These are phyloP conservation scores for Raffaelea arxii DNA, from an alignment of 2,329 filamentous ascomycete genomes.

Conservation along the genomic window DNA sequence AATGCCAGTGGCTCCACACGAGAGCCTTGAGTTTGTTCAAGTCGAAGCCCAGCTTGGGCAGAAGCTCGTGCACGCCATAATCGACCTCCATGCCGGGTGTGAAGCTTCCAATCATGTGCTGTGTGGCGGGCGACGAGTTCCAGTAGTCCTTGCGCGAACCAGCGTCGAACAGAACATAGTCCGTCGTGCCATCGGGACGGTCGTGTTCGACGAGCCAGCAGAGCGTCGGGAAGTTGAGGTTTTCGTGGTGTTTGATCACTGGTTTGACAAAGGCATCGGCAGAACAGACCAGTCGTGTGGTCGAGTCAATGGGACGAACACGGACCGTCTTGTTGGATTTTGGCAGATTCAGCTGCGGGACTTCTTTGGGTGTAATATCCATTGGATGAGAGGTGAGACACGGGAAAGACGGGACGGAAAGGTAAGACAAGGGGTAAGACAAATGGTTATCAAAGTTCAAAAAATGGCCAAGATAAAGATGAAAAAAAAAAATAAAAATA, in stretches of 20 bases:
- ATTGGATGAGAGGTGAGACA: too few relatives aligned
- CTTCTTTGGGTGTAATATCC: neutral
- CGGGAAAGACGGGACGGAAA: too few relatives aligned
- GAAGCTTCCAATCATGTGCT: neutral
- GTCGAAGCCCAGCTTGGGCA: neutral
- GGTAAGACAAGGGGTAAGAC: too few relatives aligned
- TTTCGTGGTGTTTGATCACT: neutral
- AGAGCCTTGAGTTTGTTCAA: conserved; percentile 6
- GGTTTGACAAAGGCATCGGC: neutral
- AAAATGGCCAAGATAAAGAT: neutral
- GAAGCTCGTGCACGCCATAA: conserved; percentile 6
- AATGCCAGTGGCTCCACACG: conserved; percentile 13
- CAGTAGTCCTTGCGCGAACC: conserved; percentile 8
- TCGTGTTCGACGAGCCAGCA: conserved; percentile 3
- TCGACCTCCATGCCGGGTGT: neutral
- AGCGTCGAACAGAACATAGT: conserved; percentile 10
- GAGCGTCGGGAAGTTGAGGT: neutral
- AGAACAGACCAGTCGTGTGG: neutral
- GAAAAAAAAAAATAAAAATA: neutral
- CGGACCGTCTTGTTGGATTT: neutral
- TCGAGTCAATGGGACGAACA: conserved; percentile 1
- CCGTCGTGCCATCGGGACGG: conserved; percentile 11
- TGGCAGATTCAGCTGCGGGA: neutral
- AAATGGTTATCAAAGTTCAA: too few relatives aligned
- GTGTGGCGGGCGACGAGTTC: conserved; percentile 1